Conservation (phyloP, 2,329 filamentous ascomycete genomes). For the Neonectria hederae region DNA sequence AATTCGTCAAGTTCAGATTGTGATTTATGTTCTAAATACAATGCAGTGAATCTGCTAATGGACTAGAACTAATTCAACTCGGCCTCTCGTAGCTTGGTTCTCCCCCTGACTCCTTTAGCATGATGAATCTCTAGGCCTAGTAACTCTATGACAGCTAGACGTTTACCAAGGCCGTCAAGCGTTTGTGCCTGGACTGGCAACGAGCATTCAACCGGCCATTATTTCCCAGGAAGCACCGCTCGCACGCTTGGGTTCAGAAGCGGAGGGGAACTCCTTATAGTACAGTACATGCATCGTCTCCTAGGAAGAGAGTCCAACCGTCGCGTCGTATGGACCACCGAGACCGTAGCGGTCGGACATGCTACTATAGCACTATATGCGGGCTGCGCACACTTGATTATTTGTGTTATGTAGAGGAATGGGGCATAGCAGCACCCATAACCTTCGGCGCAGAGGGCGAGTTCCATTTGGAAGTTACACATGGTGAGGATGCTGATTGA, state of each 20-base stretch:
- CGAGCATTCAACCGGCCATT: neutral
- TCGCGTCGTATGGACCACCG: neutral
- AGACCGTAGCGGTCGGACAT: neutral
- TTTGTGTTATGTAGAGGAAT: neutral
- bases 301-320: neutral
- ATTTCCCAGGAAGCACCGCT: neutral
- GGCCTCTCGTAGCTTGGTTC: neutral
- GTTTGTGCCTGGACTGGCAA: neutral
- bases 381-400: neutral
- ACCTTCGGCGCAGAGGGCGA: neutral
- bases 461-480: neutral
- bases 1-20: neutral
- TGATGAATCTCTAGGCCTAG: neutral
- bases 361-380: neutral
- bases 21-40: neutral
- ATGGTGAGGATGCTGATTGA: neutral
- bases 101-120: neutral
- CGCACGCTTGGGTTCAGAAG: neutral
- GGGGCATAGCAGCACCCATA: too few species aligned
- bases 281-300: neutral
- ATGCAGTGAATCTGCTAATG: neutral
- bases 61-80: neutral
- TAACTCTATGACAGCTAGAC: neutral
- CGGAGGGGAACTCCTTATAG: neutral
- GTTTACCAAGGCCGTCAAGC: neutral